Percentiles rank a stretch among this genome's conserved stretches.
Evolutionary conservation across 208 protist species (phyloP).

Genomic region (Trypanosoma lewisi): DNA sequence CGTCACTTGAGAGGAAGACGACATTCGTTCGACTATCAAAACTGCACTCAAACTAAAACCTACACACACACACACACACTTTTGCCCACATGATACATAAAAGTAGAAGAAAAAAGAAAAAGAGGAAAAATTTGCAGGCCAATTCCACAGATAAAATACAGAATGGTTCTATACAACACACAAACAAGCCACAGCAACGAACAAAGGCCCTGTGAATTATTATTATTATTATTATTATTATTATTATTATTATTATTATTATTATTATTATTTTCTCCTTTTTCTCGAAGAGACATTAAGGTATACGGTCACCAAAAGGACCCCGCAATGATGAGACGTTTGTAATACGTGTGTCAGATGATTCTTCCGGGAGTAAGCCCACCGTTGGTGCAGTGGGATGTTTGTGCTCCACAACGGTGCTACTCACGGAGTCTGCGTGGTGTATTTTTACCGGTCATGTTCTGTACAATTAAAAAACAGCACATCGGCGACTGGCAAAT

Average conservation of each 20-base stretch:
- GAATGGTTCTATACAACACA: background rate
- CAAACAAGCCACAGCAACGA: no score
- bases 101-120: constrained; percentile 31
- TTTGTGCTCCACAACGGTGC: constrained; percentile 23
- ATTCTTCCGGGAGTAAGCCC: constrained; percentile 34
- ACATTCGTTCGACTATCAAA: background rate
- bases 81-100: constrained; percentile 6
- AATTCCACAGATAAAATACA: background rate
- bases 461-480: no score
- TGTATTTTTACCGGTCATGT: background rate
- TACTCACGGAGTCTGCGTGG: background rate
- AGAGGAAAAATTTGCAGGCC: constrained; percentile 6
- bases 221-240: no score
- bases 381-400: constrained; percentile 22
- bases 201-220: no score
- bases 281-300: constrained; percentile 34
- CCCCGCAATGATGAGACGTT: constrained; percentile 24
- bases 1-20: background rate
- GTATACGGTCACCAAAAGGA: constrained; percentile 41
- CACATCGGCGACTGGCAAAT: no score
- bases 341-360: background rate
- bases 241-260: no score
- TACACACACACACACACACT: constrained; percentile 26
- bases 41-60: constrained; percentile 7
- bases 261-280: no score